Base-by-base conservation (phyloP, 2,329 filamentous ascomycete species). In the Coniochaeta prunicola region DNA sequence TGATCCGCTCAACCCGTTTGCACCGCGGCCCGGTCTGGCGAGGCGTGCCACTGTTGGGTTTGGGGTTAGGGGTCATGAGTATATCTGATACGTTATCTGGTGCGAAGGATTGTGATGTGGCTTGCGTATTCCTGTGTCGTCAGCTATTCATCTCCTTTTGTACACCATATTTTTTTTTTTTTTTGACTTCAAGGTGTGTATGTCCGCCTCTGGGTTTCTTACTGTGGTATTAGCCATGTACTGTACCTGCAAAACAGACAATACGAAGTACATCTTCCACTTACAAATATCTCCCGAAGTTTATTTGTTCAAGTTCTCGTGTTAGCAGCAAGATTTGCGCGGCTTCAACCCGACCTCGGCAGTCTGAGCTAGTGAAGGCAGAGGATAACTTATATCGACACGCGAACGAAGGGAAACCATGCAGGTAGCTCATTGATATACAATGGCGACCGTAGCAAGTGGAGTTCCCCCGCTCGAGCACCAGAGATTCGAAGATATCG, bases 1-100 rank as follows among this genome's bases (percentile, higher is more conserved):
- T 50, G 45, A 50, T 50, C 45, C 45, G 45, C 13, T 50, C 26
- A 55, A 36, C 24, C 53, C 53, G 7, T 55, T 55, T 55, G 53
- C 26, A 17, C 33, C 53, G 33, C 30, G 53, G 53, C 53, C 53
- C 10, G 33, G 53, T 2, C 21, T 55, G 17, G n/a, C 30, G 12
- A 34, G 53, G n/a, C 28, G 53, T 17, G 53, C 53, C 24, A 55
- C 53, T 26, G 53, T 55, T 19, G 53, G 28, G 26, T 55, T n/a
- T 36, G 53, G 17, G 28, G n/a, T 19, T 6, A 55, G 53, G 30
- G 30, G 26, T n/a, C 17, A 31, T 2, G 33, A 33, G 53, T 55
- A 28, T 28, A 28, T 50, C 45, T 50, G 24, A 50, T 50, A 50
- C 45, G 45, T 50, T 50, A 26, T 50, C 21, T n/a, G 45, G 26